Percentiles rank a stretch among this genome's conserved stretches.
Conservation (phyloP, 176 grass and related monocot genomes). For the Ananas comosus region DNA sequence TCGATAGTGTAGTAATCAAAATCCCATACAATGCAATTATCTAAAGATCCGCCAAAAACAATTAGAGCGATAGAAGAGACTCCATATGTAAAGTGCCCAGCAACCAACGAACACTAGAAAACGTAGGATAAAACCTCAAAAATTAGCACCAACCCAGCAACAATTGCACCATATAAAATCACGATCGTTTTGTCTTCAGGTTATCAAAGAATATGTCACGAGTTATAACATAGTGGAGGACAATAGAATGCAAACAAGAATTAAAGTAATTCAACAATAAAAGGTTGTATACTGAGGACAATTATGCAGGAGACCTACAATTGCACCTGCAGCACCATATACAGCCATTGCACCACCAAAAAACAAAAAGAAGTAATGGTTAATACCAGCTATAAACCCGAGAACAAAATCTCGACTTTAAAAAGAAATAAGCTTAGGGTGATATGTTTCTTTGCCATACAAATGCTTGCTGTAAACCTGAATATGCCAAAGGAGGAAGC, state of each 20-base stretch:
- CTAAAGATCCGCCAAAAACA: constrained; percentile 62
- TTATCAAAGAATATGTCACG: too few relatives aligned
- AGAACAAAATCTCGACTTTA: neutral
- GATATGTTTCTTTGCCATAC: constrained; percentile 43
- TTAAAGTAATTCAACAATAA: neutral
- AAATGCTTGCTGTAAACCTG: constrained; percentile 93
- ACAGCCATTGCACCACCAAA: constrained; percentile 91
- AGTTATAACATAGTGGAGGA: too few relatives aligned
- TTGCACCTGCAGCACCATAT: constrained; percentile 92
- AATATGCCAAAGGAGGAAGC: constrained; percentile 80
- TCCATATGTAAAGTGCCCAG: constrained; percentile 66
- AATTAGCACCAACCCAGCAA: too few relatives aligned
- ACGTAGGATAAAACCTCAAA: neutral
- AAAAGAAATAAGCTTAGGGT: neutral
- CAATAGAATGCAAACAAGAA: too few relatives aligned
- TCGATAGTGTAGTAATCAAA: too few relatives aligned
- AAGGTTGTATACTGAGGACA: neutral
- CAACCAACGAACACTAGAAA: constrained; percentile 81
- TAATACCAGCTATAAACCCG: neutral
- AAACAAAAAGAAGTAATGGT: too few relatives aligned
- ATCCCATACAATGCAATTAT: constrained; percentile 53
- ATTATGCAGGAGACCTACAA: constrained; percentile 38
- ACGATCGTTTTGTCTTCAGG: too few relatives aligned
- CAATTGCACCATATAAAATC: too few relatives aligned
- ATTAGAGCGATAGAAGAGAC: constrained; percentile 62